Evolutionary conservation across 2,329 filamentous ascomycete species (phyloP).

Genomic region (Aureobasidium sp.): DNA sequence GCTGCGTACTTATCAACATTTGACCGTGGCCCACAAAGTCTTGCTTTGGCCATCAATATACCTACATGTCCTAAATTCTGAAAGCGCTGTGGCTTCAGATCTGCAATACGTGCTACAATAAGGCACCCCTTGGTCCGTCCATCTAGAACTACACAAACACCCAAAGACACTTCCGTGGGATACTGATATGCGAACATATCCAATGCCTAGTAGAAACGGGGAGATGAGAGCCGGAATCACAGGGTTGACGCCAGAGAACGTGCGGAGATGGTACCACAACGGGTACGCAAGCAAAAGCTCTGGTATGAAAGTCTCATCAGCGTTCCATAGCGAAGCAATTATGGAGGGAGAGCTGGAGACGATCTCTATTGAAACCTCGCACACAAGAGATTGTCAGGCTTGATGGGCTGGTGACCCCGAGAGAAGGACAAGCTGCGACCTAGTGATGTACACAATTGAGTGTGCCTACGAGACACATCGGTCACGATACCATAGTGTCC

Average conservation of each 20-base stretch:
- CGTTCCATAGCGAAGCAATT: slow-evolving; percentile 2
- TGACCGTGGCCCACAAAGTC: slow-evolving; percentile 45
- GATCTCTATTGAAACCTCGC: background rate
- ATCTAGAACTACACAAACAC: slow-evolving; percentile 29
- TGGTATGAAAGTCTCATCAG: background rate
- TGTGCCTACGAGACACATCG: background rate
- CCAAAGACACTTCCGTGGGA: slow-evolving; percentile 26
- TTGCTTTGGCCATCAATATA: slow-evolving; percentile 41
- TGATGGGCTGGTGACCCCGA: background rate
- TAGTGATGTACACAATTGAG: background rate
- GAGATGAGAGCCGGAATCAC: slow-evolving; percentile 27
- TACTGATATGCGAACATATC: slow-evolving; percentile 23
- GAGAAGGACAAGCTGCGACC: background rate
- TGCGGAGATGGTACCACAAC: slow-evolving; percentile 31
- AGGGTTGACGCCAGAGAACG: slow-evolving; percentile 42
- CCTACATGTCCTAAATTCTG: slow-evolving; percentile 31
- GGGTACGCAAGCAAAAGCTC: slow-evolving; percentile 2
- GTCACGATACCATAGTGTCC: background rate
- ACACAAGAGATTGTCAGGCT: background rate
- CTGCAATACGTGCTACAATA: slow-evolving; percentile 32
- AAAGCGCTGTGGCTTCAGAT: slow-evolving; percentile 28
- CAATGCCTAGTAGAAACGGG: slow-evolving; percentile 16
- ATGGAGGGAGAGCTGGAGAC: background rate
- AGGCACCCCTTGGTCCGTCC: slow-evolving; percentile 35
- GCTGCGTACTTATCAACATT: slow-evolving; percentile 21